These are phyloP conservation scores for Pisolithus tinctorius DNA, from an alignment of 768 basidiomycete species.

Conservation along the genomic window DNA sequence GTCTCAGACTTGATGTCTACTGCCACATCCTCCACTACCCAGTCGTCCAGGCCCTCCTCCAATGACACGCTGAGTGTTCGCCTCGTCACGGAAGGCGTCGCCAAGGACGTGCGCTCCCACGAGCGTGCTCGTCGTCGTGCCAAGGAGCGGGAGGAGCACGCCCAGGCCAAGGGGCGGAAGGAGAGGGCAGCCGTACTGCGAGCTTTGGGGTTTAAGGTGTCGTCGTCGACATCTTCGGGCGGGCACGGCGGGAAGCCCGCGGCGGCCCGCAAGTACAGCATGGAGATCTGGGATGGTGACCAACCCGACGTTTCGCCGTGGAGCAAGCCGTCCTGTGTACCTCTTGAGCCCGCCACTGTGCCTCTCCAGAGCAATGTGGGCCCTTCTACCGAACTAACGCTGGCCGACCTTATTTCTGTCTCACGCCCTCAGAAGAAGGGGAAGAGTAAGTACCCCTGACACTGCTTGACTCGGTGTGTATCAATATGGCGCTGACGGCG, in stretches of 20 bases:
- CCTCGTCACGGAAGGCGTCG: conserved; percentile 9
- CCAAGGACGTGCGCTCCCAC: conserved; percentile 26
- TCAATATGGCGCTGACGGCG: background rate
- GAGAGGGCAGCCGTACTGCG: conserved; percentile 16
- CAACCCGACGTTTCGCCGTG: conserved; percentile 2
- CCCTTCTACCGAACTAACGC: conserved; percentile 16
- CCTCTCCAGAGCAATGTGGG: conserved; percentile 3
- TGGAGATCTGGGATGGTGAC: conserved; percentile 26
- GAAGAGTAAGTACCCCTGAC: conserved; percentile 16
- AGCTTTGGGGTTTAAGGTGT: conserved; percentile 14
- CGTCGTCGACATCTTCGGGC: background rate
- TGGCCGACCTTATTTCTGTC: conserved; percentile 21
- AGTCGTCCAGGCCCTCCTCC: conserved; percentile 9
- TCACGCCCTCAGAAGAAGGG: conserved; percentile 15
- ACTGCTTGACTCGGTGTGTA: background rate
- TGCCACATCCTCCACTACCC: conserved; percentile 11
- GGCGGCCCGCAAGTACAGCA: conserved; percentile 14
- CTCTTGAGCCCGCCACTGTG: background rate
- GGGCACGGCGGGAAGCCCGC: conserved; percentile 8
- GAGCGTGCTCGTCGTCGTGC: conserved; percentile 28
- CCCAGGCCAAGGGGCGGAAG: conserved; percentile 26
- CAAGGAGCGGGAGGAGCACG: conserved; percentile 27
- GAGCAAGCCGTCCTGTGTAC: background rate
- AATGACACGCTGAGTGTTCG: conserved; percentile 15
- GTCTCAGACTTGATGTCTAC: conserved; percentile 23